phyloP scores from a whole-genome alignment of 2,329 filamentous ascomycete genomes.

The Thelonectria blattea region DNA sequence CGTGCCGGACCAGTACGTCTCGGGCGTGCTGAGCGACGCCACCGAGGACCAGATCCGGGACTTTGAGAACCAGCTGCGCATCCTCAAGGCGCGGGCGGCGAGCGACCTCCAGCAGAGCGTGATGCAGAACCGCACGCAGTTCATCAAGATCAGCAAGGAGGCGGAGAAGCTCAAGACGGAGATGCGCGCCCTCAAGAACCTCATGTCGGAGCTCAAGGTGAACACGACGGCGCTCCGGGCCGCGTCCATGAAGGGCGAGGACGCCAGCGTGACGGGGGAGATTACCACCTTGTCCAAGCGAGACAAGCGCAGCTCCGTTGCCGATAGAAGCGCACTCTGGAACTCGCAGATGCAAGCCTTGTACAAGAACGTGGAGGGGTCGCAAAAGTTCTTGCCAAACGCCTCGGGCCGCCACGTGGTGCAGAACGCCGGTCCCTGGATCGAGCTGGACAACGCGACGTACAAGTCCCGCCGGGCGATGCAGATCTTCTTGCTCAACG shows the following conservation, averaged over 20 bases:
- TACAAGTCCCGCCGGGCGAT: constrained; percentile 92
- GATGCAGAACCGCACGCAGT: constrained; percentile 95
- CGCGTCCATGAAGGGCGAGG: constrained; percentile 59
- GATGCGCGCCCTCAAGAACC: constrained; percentile 86
- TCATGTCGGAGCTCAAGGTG: constrained; percentile 91
- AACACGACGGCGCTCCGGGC: constrained; percentile 72
- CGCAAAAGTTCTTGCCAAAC: constrained; percentile 94
- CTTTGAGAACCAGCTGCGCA: constrained; percentile 77
- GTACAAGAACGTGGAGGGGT: constrained; percentile 97
- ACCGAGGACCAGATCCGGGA: constrained; percentile 85
- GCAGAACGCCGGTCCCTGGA: constrained; percentile 90
- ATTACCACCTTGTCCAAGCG: constrained; percentile 62
- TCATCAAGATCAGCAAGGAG: constrained; percentile 99
- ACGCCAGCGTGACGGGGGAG: constrained; percentile 56
- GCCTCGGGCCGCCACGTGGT: constrained; percentile 91
- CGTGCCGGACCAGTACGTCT: constrained; percentile 78
- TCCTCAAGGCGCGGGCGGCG: constrained; percentile 78
- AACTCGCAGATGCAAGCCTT: constrained; percentile 75
- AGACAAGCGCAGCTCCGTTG: constrained; percentile 89
- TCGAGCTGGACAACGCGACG: constrained; percentile 95
- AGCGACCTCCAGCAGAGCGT: constrained; percentile 92
- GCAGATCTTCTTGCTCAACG: constrained; percentile 91
- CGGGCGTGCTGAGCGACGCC: constrained; percentile 78
- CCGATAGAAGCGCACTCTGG: constrained; percentile 70
- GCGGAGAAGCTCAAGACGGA: constrained; percentile 96